phyloP scores from a whole-genome alignment of 2,329 filamentous ascomycete genomes.

The Stagonosporopsis cucurbitacearum region DNA sequence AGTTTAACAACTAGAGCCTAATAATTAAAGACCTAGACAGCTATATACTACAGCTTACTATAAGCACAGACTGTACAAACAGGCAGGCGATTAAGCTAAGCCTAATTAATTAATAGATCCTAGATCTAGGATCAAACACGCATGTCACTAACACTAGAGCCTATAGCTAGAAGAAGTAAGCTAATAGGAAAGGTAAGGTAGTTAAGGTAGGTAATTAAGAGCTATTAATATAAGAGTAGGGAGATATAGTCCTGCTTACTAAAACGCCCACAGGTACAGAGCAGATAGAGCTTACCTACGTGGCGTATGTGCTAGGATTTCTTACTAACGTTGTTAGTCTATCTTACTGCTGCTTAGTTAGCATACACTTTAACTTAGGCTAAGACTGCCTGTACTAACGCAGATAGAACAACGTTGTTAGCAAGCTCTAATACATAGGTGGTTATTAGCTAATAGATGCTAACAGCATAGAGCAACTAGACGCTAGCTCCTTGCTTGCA shows the following conservation, averaged over 20 bases:
- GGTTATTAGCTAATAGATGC: conserved; percentile 16
- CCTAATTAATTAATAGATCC: neutral
- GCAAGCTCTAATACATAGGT: conserved; percentile 8
- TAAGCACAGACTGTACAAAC: conserved; percentile 9
- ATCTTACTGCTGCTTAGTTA: conserved; percentile 6
- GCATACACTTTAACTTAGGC: conserved; percentile 18
- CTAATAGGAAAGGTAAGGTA: conserved; percentile 4
- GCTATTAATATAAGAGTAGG: neutral
- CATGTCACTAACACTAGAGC: neutral
- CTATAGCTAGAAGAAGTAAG: neutral
- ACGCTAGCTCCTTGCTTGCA: conserved; percentile 8
- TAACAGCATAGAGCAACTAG: conserved; percentile 6
- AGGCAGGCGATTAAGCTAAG: conserved; percentile 5
- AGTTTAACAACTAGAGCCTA: conserved; percentile 1
- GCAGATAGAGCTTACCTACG: conserved; percentile 6
- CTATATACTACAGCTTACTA: conserved; percentile 4
- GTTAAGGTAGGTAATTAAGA: conserved; percentile 9
- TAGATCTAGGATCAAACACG: neutral
- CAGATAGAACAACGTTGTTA: conserved; percentile 3
- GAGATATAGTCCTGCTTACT: conserved; percentile 4
- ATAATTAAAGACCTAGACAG: conserved; percentile 1
- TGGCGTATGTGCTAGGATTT: conserved; percentile 16
- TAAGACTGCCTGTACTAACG: conserved; percentile 9
- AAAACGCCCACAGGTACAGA: neutral
- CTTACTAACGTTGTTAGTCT: conserved; percentile 13